phyloP scores from a whole-genome alignment of 106 monocot species.

The Triglochin maritima region DNA sequence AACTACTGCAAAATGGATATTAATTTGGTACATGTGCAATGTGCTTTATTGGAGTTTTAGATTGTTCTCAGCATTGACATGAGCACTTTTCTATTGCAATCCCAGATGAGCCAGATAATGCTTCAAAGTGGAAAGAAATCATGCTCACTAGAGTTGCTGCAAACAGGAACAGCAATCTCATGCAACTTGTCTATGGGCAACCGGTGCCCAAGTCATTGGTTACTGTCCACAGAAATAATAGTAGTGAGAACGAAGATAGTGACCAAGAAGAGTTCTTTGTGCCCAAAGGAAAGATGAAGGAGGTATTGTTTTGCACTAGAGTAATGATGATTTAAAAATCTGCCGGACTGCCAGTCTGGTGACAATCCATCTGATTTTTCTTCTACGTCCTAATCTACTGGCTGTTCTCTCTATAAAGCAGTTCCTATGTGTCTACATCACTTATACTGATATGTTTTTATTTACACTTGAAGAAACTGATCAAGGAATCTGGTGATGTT shows the following conservation, averaged over 20 bases:
- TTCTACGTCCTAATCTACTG: neutral
- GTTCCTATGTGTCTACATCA: neutral
- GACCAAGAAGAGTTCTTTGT: slow-evolving; percentile 77
- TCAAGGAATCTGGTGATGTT: slow-evolving; percentile 30
- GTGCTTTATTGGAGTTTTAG: no score
- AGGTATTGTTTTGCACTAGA: slow-evolving; percentile 30
- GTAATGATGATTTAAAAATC: neutral
- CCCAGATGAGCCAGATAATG: slow-evolving; percentile 39
- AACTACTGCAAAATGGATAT: no score
- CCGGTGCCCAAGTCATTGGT: slow-evolving; percentile 10
- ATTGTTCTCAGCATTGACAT: no score
- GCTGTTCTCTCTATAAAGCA: neutral
- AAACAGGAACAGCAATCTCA: slow-evolving; percentile 49
- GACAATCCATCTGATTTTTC: neutral
- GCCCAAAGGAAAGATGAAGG: slow-evolving; percentile 55
- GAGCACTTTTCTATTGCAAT: neutral
- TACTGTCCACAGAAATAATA: slow-evolving; percentile 8
- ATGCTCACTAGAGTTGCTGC: slow-evolving; percentile 42
- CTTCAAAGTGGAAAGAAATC: slow-evolving; percentile 87
- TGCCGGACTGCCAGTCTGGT: neutral
- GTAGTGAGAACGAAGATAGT: slow-evolving; percentile 54
- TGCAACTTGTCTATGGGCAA: slow-evolving; percentile 86
- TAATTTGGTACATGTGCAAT: no score
- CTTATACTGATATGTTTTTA: neutral
- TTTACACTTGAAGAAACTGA: slow-evolving; percentile 34